These are phyloP conservation scores for Colletotrichum caudatum DNA, from an alignment of 2,329 filamentous ascomycete species.

Conservation along the genomic window DNA sequence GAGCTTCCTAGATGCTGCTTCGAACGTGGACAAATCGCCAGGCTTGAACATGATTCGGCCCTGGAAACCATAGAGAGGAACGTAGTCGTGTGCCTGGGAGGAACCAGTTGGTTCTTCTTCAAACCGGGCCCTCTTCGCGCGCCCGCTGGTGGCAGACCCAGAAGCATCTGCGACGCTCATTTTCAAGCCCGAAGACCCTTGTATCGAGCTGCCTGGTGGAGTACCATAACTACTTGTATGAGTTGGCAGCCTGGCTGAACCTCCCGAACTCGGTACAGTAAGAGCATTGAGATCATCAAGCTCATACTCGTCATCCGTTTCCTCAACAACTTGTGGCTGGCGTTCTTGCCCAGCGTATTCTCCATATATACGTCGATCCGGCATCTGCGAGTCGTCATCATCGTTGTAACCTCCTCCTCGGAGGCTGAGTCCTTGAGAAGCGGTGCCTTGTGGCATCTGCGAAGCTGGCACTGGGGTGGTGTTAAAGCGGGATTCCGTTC, in stretches of 20 bases:
- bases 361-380: background rate
- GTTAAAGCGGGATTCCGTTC: conserved; percentile 40
- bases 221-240: background rate
- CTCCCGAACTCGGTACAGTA: background rate
- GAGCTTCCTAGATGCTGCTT: conserved; percentile 44
- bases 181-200: background rate
- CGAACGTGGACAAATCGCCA: conserved; percentile 42
- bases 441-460: conserved; percentile 7
- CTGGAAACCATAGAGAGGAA: conserved; percentile 45
- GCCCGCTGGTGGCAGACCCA: background rate
- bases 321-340: background rate
- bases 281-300: background rate
- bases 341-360: background rate
- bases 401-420: conserved; percentile 29
- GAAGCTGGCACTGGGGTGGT: conserved; percentile 34
- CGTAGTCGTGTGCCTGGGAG: background rate
- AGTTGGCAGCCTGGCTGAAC: background rate
- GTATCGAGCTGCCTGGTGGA: background rate
- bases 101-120: background rate
- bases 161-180: background rate
- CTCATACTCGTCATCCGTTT: background rate
- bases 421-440: conserved; percentile 8
- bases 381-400: conserved; percentile 12
- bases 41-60: conserved; percentile 50
- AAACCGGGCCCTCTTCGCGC: background rate